Conservation (phyloP, 305 asterid species). For the Rubia peregrina region DNA sequence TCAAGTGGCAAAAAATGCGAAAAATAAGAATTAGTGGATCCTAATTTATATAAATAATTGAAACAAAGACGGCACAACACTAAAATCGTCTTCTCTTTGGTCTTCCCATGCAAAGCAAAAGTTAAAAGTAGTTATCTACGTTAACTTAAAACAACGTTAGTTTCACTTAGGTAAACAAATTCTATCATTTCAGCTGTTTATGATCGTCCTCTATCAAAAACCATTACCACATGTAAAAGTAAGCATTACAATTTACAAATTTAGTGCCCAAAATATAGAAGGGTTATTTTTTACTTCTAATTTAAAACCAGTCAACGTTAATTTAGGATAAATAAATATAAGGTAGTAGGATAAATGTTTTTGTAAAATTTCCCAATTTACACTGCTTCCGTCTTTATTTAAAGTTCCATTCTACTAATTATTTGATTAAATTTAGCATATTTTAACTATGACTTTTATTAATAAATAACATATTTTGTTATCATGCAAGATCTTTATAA, state of each 20-base stretch:
- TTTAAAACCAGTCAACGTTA: background rate
- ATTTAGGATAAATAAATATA: too few relatives aligned
- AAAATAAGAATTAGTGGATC: background rate
- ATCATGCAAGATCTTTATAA: too few relatives aligned
- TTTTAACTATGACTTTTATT: too few relatives aligned
- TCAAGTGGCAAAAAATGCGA: background rate
- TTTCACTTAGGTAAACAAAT: background rate
- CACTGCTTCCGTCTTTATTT: too few relatives aligned
- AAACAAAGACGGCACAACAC: background rate
- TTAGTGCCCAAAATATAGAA: too few relatives aligned
- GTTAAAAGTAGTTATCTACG: background rate
- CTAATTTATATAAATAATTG: background rate
- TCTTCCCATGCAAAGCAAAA: constrained; percentile 4
- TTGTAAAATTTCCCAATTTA: too few relatives aligned
- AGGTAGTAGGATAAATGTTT: too few relatives aligned
- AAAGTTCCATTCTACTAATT: too few relatives aligned
- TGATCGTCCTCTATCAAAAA: background rate
- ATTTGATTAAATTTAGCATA: too few relatives aligned
- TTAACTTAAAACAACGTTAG: background rate
- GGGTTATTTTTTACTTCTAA: too few relatives aligned
- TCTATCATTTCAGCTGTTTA: constrained; percentile 8
- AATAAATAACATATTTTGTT: too few relatives aligned
- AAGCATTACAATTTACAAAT: too few relatives aligned
- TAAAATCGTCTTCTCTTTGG: background rate
- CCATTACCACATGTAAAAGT: background rate